These are phyloP conservation scores for Hysterium pulicare DNA, from an alignment of 2,329 filamentous ascomycete genomes.

Conservation along the genomic window DNA sequence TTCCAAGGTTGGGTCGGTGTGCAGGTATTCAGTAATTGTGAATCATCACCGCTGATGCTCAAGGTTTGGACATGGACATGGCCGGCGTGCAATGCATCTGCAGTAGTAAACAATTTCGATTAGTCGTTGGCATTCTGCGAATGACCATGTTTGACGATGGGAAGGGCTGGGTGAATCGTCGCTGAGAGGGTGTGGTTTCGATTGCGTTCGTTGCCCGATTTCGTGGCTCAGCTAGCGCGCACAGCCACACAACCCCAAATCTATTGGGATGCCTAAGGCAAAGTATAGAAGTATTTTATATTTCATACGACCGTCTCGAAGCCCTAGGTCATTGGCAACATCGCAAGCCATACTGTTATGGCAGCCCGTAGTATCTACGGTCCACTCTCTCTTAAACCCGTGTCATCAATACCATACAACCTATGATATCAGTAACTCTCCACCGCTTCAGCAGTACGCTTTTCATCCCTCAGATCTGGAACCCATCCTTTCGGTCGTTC, in stretches of 20 bases:
- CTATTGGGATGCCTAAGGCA: no score
- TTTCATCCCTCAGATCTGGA: constrained; percentile 62
- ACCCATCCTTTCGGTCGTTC: constrained; percentile 92
- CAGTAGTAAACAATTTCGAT: constrained; percentile 9
- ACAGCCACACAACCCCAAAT: no score
- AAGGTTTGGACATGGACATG: constrained; percentile 28
- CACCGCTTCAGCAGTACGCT: constrained; percentile 38
- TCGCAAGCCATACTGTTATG: no score
- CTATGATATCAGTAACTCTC: constrained; percentile 32
- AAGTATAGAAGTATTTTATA: no score
- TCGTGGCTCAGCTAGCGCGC: no score
- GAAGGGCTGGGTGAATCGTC: constrained; percentile 1
- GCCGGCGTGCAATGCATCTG: constrained; percentile 17
- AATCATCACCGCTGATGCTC: constrained; percentile 16
- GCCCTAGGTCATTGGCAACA: no score
- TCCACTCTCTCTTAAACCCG: background rate
- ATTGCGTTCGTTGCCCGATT: no score
- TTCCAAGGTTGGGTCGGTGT: no score
- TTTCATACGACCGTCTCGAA: no score
- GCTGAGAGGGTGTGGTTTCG: no score
- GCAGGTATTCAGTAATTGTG: no score
- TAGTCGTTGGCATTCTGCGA: constrained; percentile 15
- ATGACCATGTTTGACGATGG: constrained; percentile 5
- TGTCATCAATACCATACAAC: background rate
- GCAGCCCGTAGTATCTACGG: no score